These are phyloP conservation scores for Talaromyces funiculosus DNA, from an alignment of 2,329 filamentous ascomycete species.

Conservation along the genomic window DNA sequence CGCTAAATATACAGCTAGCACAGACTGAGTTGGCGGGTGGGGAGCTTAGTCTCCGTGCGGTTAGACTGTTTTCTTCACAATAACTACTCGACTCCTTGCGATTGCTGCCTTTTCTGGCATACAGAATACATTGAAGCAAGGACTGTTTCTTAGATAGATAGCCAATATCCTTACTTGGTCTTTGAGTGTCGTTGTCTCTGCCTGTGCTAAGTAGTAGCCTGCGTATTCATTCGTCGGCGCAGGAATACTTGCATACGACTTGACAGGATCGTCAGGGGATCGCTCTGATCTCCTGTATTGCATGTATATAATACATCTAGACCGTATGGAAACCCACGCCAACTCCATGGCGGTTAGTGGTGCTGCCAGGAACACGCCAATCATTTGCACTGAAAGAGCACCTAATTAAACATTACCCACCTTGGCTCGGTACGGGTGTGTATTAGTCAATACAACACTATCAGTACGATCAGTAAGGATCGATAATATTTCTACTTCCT, in stretches of 20 bases:
- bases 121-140: background rate
- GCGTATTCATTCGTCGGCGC: no score
- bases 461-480: background rate
- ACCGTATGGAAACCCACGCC: background rate
- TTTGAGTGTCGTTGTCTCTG: no score
- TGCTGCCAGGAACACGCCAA: constrained; percentile 3
- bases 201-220: no score
- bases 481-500: background rate
- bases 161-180: background rate
- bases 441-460: background rate
- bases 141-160: background rate
- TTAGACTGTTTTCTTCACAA: background rate
- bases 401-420: background rate
- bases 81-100: background rate
- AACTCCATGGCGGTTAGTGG: background rate
- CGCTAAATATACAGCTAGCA: constrained; percentile 2
- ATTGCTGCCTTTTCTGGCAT: no score
- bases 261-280: constrained; percentile 7
- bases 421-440: background rate
- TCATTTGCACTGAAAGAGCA: background rate
- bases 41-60: background rate
- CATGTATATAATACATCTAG: background rate
- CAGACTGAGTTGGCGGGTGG: background rate
- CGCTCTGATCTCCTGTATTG: background rate
- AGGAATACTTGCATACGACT: background rate